A percentile compares a stretch with the other conserved stretches of the same genome.
These are phyloP conservation scores for Aspergillus quadrilineatus DNA, from an alignment of 2,329 filamentous ascomycete genomes.

Conservation along the genomic window DNA sequence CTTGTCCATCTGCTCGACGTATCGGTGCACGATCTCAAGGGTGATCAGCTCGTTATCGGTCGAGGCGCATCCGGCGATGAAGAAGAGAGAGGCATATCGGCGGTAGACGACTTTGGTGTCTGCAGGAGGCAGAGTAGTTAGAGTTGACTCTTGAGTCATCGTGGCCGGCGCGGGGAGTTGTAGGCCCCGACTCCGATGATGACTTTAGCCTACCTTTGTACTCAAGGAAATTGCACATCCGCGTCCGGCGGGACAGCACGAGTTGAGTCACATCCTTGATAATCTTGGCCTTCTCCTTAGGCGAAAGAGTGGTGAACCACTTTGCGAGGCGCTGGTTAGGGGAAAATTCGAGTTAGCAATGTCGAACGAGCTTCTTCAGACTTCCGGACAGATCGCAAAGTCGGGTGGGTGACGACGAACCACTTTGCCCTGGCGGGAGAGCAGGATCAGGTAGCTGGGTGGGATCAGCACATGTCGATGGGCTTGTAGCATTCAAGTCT, in stretches of 20 bases:
- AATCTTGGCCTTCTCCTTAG: conserved; percentile 99
- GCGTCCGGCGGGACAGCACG: conserved; percentile 88
- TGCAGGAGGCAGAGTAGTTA: conserved; percentile 39
- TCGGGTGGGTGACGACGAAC: conserved; percentile 60
- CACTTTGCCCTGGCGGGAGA: conserved; percentile 98
- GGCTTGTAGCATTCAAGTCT: conserved; percentile 15
- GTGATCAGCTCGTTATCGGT: conserved; percentile 98
- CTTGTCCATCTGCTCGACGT: conserved; percentile 99
- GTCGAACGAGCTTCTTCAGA: conserved; percentile 11
- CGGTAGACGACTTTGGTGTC: conserved; percentile 99
- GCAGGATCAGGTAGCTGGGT: conserved; percentile 87
- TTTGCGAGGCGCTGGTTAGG: conserved; percentile 82
- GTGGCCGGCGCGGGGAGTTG: not conserved
- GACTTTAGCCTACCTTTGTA: conserved; percentile 73
- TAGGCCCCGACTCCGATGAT: not conserved
- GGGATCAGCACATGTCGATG: conserved; percentile 20
- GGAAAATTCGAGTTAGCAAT: conserved; percentile 26
- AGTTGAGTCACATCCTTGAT: conserved; percentile 99
- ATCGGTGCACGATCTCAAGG: conserved; percentile 97
- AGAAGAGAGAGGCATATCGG: conserved; percentile 97
- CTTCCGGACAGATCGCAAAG: conserved; percentile 25
- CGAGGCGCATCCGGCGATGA: conserved; percentile 96
- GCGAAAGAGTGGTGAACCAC: conserved; percentile 98
- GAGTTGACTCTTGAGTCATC: not conserved
- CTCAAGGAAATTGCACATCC: conserved; percentile 99